Evolutionary conservation across 352 stramenopile species (phyloP).

Genomic region (Phytophthora pini): DNA sequence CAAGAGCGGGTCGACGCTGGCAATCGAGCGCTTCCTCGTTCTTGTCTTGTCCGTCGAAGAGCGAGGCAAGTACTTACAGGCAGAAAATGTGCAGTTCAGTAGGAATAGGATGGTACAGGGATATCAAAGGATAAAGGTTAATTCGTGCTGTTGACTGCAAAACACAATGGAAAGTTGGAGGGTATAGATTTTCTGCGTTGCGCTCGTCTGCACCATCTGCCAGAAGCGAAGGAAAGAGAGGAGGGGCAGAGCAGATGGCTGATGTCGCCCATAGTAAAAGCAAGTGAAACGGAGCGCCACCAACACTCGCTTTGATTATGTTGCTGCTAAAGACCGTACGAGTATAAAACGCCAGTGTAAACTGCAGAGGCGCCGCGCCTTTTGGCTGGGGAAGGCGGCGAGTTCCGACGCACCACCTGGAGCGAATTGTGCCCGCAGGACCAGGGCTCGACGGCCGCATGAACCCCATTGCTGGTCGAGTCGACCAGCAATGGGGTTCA

Average conservation of each 20-base stretch:
- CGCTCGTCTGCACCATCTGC: too few relatives aligned
- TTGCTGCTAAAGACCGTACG: conserved; percentile 8
- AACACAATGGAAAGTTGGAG: too few relatives aligned
- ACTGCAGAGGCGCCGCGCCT: conserved; percentile 9
- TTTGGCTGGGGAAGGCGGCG: background rate
- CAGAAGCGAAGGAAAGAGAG: conserved; percentile 6
- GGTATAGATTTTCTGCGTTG: too few relatives aligned
- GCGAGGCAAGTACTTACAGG: conserved; percentile 2
- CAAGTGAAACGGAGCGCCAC: conserved; percentile 8
- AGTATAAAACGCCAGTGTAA: conserved; percentile 5
- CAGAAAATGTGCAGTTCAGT: too few relatives aligned
- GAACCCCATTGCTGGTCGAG: too few relatives aligned
- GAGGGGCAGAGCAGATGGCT: conserved; percentile 2
- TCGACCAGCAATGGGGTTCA: conserved; percentile 18
- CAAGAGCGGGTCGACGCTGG: conserved; percentile 12
- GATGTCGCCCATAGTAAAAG: conserved; percentile 2
- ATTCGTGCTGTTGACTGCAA: too few relatives aligned
- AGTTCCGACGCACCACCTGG: conserved; percentile 29
- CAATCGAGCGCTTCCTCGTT: conserved; percentile 13
- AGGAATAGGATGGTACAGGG: too few relatives aligned
- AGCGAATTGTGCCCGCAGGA: conserved; percentile 13
- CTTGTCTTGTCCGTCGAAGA: conserved; percentile 24
- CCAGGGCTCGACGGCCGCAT: background rate
- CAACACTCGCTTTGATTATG: conserved; percentile 10
- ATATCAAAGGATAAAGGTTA: too few relatives aligned